Base-by-base conservation (phyloP, 148 eudicot genomes). In the Mesembryanthemum crystallinum region DNA sequence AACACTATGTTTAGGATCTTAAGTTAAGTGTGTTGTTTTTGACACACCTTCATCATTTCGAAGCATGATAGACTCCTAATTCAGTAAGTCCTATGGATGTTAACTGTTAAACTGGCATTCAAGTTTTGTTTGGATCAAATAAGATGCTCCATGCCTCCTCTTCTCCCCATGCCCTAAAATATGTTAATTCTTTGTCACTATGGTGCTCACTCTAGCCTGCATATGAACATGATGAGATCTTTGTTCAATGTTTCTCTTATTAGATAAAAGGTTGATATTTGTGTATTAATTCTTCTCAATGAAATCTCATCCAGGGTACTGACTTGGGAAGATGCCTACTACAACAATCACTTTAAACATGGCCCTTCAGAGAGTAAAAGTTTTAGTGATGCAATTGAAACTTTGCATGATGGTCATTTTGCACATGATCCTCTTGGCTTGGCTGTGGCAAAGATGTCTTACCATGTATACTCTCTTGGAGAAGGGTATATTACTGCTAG, bases 311-410 rank as follows among this genome's bases (percentile, higher is more conserved):
- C 73, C 82, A 94, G 98, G 92, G 85, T 86, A 84, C 82, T 94
- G 71, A 86, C 90, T 75, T 94, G 87, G 86, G 98, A 90, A 77
- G 98, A 90, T 83, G 95, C 91, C 72, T 91, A 87, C 89, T 90
- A 81, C 77, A 83, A 88, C 76, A 76, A 81, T 78, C 79, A 77
- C 64, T 82, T 65, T 64, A 80, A 86, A 76, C 71, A 28, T 39
- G 85, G 76, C 73, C 65, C 78, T 75, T 72, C 80, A 35, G 87
- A 76, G 35, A 87, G 71, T 71, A 85, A 84, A 64, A 64, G 79
- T 75, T 73, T 69, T 65, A 67, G 64, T 61, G 80, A 77, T 51
- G 35, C 59, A 52, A 78, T 75, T 30, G 81, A 72, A 77, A 76
- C 77, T 78, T 72, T 86, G 73, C 78, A 58, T 67, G 87, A 88